A percentile compares a stretch with the other conserved stretches of the same genome.
Evolutionary conservation across 2,329 filamentous ascomycete species (phyloP).

Genomic region (Cytospora chrysosperma): DNA sequence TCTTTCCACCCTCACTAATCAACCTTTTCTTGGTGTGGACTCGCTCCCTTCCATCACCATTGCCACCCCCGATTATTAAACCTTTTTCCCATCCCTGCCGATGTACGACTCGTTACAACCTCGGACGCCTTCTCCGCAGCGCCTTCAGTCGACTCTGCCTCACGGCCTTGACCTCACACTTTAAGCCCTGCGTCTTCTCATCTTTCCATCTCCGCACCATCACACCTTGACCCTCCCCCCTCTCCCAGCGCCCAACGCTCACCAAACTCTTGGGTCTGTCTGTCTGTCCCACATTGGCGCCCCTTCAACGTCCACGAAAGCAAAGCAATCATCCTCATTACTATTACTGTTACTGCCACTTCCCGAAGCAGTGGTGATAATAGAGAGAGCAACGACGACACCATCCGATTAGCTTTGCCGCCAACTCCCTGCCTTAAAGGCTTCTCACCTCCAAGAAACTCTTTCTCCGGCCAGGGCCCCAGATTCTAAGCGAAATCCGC

Average conservation of each 20-base stretch:
- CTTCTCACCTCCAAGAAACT: conserved; percentile 1
- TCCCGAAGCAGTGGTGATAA: conserved; percentile 12
- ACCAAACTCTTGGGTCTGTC: not conserved
- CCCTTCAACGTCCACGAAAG: not conserved
- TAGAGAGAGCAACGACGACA: conserved; percentile 10
- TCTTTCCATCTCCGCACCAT: conserved; percentile 16
- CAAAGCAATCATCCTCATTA: not conserved
- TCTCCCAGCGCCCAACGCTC: conserved; percentile 6
- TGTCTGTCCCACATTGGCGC: not conserved
- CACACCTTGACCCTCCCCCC: not conserved
- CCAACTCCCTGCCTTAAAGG: conserved; percentile 5
- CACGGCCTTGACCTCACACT: conserved; percentile 13
- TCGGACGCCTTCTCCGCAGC: conserved; percentile 14
- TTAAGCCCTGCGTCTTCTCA: conserved; percentile 19
- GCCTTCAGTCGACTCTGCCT: conserved; percentile 12
- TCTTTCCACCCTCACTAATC: conserved; percentile 2
- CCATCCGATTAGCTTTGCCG: conserved; percentile 7
- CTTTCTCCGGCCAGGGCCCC: not conserved
- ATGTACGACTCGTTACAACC: conserved; percentile 19
- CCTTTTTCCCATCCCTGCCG: conserved; percentile 6
- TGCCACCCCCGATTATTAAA: conserved; percentile 14
- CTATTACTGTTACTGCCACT: not conserved
- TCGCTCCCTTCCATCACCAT: conserved; percentile 9
- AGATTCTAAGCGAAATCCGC: not conserved
- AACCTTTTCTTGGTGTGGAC: conserved; percentile 12